Evolutionary conservation across 2,329 filamentous ascomycete genomes (phyloP).

Genomic region (Fusarium camptoceras): DNA sequence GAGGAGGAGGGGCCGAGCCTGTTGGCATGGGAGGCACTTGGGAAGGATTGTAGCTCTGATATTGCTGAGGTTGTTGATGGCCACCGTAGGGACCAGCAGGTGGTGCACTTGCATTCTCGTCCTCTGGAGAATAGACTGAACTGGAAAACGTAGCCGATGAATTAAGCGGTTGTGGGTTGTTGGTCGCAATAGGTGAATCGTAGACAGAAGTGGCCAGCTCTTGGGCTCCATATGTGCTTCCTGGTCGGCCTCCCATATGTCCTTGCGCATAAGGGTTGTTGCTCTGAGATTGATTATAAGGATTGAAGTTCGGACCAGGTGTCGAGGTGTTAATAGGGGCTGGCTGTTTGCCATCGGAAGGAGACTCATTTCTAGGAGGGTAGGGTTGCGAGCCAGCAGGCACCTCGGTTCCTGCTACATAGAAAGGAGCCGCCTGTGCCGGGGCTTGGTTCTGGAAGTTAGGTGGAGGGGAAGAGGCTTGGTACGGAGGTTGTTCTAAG

Average conservation of each 20-base stretch:
- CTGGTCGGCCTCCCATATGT: constrained; percentile 64
- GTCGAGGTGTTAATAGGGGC: constrained; percentile 65
- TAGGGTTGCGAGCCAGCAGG: constrained; percentile 61
- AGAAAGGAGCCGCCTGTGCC: constrained; percentile 70
- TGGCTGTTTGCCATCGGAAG: constrained; percentile 61
- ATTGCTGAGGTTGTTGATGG: constrained; percentile 54
- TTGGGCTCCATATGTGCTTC: constrained; percentile 78
- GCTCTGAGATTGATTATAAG: constrained; percentile 57
- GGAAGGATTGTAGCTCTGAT: constrained; percentile 57
- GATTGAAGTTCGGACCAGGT: constrained; percentile 57
- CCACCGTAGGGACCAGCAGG: constrained; percentile 46
- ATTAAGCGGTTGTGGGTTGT: constrained; percentile 55
- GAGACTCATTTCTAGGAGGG: constrained; percentile 64
- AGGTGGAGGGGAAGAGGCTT: constrained; percentile 62
- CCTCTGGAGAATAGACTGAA: constrained; percentile 63
- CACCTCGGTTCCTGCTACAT: constrained; percentile 70
- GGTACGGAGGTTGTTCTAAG: constrained; percentile 60
- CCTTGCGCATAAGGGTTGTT: constrained; percentile 58
- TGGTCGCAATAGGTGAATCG: constrained; percentile 74
- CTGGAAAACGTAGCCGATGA: constrained; percentile 59
- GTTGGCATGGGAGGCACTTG: constrained; percentile 57
- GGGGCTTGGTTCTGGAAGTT: constrained; percentile 66
- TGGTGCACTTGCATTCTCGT: constrained; percentile 47
- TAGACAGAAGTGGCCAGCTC: constrained; percentile 83
- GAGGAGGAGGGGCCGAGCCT: constrained; percentile 49